These are phyloP conservation scores for Penicillium digitatum DNA, from an alignment of 2,329 filamentous ascomycete genomes.

Conservation along the genomic window DNA sequence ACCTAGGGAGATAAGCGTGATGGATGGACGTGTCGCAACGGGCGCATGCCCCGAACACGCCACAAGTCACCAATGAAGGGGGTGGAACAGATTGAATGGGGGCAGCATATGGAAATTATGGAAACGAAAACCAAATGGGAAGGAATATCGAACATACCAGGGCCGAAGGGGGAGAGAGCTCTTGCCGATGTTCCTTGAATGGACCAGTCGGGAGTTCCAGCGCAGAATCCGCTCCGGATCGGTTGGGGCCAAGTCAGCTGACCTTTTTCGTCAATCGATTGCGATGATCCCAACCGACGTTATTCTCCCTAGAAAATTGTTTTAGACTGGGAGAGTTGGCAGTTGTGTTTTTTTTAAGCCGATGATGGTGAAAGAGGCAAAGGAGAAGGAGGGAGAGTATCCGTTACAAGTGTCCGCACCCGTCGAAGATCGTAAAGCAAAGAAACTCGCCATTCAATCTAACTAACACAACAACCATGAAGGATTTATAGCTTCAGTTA, in stretches of 20 bases:
- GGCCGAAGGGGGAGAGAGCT: slow-evolving; percentile 15
- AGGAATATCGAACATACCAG: slow-evolving; percentile 17
- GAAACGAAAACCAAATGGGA: slow-evolving; percentile 3
- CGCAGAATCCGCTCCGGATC: slow-evolving; percentile 11
- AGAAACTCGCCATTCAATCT: not conserved
- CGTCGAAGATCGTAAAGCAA: slow-evolving; percentile 1
- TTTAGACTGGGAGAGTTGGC: not conserved
- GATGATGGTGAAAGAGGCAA: slow-evolving; percentile 11
- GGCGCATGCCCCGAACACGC: slow-evolving; percentile 9
- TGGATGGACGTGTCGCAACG: slow-evolving; percentile 21
- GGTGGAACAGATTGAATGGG: slow-evolving; percentile 2
- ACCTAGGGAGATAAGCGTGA: slow-evolving; percentile 4
- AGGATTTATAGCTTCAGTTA: not conserved
- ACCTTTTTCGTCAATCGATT: slow-evolving; percentile 1
- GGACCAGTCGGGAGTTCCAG: slow-evolving; percentile 7
- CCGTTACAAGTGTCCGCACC: slow-evolving; percentile 12
- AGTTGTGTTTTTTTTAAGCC: not conserved
- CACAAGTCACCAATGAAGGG: not conserved
- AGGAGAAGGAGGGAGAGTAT: slow-evolving; percentile 6
- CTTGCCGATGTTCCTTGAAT: slow-evolving; percentile 6
- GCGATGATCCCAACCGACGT: slow-evolving; percentile 4
- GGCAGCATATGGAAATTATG: not conserved
- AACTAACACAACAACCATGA: not conserved
- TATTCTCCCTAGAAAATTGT: not conserved
- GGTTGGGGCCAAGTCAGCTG: slow-evolving; percentile 8